phyloP scores from a whole-genome alignment of 306 rosid genomes.

The Ammopiptanthus mongolicus region DNA sequence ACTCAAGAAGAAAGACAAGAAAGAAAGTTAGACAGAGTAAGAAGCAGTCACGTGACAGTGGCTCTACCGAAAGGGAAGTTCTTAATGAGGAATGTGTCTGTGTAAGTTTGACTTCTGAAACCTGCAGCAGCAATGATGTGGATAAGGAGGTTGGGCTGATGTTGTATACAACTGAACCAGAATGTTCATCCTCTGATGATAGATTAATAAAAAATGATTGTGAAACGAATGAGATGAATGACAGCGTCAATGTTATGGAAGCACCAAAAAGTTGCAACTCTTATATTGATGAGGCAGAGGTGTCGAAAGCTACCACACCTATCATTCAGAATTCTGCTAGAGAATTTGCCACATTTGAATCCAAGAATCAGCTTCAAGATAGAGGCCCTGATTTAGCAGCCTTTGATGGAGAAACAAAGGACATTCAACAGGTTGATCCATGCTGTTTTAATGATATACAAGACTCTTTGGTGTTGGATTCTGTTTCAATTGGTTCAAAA shows the following conservation, averaged over 20 bases:
- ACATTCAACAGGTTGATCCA: constrained; percentile 9
- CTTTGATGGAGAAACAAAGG: constrained; percentile 25
- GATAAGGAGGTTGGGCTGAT: constrained; percentile 27
- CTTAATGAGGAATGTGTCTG: constrained; percentile 33
- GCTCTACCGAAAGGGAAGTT: constrained; percentile 43
- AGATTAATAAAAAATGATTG: constrained; percentile 18
- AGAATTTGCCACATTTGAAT: constrained; percentile 23
- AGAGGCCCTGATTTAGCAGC: constrained; percentile 14
- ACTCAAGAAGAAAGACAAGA: constrained; percentile 41
- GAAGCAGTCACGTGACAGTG: constrained; percentile 44
- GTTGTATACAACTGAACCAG: constrained; percentile 24
- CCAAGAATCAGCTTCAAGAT: constrained; percentile 26
- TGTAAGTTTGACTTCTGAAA: constrained; percentile 46
- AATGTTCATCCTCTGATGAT: constrained; percentile 31
- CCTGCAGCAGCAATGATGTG: constrained; percentile 34
- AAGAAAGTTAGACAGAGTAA: constrained; percentile 49
- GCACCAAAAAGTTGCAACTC: constrained; percentile 27
- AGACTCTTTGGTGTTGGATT: constrained; percentile 38
- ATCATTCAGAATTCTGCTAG: constrained; percentile 18
- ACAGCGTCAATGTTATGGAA: constrained; percentile 5
- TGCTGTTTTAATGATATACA: constrained; percentile 27
- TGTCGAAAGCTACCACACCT: constrained; percentile 22
- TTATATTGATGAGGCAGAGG: constrained; percentile 23
- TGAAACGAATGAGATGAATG: constrained; percentile 15
- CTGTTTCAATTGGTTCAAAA: constrained; percentile 38